phyloP scores from a whole-genome alignment of 768 basidiomycete genomes.

The Hypsizygus marmoreus region DNA sequence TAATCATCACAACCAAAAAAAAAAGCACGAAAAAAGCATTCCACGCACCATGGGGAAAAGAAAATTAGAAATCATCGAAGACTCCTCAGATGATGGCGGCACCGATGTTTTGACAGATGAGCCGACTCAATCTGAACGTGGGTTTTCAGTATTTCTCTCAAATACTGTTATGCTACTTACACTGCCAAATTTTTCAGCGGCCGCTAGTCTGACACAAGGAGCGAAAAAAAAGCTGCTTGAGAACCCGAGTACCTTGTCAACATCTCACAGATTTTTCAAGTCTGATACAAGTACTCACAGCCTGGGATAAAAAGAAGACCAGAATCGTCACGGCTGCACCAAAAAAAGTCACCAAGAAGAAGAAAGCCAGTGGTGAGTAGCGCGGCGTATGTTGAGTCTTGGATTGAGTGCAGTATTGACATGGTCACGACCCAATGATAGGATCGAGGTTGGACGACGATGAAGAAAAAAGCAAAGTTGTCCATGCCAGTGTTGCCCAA shows the following conservation, averaged over 20 bases:
- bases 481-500: too few relatives aligned
- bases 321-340: too few relatives aligned
- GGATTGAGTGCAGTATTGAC: too few relatives aligned
- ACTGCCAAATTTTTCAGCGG: neutral
- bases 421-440: too few relatives aligned
- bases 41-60: conserved; percentile 1
- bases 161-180: neutral
- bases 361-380: too few relatives aligned
- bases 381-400: too few relatives aligned
- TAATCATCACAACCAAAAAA: neutral
- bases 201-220: neutral
- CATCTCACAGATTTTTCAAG: too few relatives aligned
- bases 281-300: too few relatives aligned
- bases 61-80: neutral
- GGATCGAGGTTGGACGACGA: too few relatives aligned
- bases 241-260: conserved; percentile 2
- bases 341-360: too few relatives aligned
- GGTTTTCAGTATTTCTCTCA: neutral
- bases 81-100: neutral
- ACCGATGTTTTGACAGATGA: neutral
- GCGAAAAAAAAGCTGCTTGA: conserved; percentile 2
- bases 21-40: neutral
- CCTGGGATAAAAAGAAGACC: too few relatives aligned
- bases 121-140: neutral
- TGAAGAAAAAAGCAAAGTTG: too few relatives aligned